Base-by-base conservation (phyloP, 2,329 filamentous ascomycete species). In the Gyromitra esculenta region DNA sequence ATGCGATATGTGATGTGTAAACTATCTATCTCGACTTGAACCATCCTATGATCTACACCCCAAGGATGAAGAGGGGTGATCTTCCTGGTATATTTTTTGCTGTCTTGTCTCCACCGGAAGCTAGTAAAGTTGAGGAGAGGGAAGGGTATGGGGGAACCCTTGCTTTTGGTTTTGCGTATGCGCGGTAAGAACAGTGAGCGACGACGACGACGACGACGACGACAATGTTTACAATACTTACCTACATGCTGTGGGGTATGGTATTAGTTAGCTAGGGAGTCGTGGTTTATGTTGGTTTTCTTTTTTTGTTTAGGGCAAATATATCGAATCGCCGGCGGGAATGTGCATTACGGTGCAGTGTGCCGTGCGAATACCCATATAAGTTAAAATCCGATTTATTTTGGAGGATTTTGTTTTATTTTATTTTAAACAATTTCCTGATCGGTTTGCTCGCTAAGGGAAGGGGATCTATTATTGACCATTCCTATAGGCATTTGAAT, bases 1-100 rank as follows among this genome's bases (percentile, higher is more conserved):
- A 57, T 73, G 62, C 48, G 43, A 73, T 66, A 73, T 73, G 70
- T 73, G 70, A 73, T 73, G 70, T 73, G 62, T 73, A 66, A 73
- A 66, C 60, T 73, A 73, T 52, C 50, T 39, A 54, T 18, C 54
- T 48, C 9, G 50, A 60, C 63, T 59, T 66, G 50, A 66, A 15
- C 62, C 41, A 37, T 57, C 62, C 70, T 66, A 73, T 73, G 52
- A 73, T 57, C 43, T 59, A 41, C 31, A 50, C 18, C 50, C n/a
- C 45, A 39, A 72, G 37, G 60, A 70, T 54, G 50, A 45, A n/a
- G 25, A 50, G 41, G 52, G 50, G 52, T 45, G 60, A 15, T 64
- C 35, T 69, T 52, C 69, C 50, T 57, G 9, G 48, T 41, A 43
- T 25, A 39, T 65, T 66, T 66, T 57, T 59, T 73, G 70, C 70